These are phyloP conservation scores for Schwanniomyces polymorphus DNA, from an alignment of 805 yeast genomes.

Conservation along the genomic window DNA sequence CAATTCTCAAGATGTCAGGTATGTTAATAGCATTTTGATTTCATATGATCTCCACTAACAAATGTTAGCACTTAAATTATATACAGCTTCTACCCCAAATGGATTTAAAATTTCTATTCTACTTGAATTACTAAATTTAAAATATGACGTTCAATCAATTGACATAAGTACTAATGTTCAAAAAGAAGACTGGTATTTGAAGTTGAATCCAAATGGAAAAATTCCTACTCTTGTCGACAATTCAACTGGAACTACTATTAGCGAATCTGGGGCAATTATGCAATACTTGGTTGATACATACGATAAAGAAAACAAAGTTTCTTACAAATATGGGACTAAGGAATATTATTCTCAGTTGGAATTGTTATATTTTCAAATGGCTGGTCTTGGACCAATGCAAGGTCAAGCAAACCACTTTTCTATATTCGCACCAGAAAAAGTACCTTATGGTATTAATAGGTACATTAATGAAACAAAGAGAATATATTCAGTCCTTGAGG, in stretches of 20 bases:
- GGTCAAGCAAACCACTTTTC: slow-evolving; percentile 59
- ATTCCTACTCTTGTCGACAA: slow-evolving; percentile 54
- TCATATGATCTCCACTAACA: neutral
- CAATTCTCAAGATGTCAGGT: neutral
- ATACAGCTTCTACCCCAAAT: slow-evolving; percentile 41
- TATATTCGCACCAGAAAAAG: slow-evolving; percentile 46
- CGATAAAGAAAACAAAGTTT: slow-evolving; percentile 52
- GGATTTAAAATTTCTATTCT: slow-evolving; percentile 42
- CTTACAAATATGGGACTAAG: slow-evolving; percentile 34
- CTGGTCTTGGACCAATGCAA: slow-evolving; percentile 59
- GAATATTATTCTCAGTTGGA: slow-evolving; percentile 54
- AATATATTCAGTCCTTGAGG: slow-evolving; percentile 54
- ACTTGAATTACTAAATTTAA: slow-evolving; percentile 41
- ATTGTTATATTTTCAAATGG: slow-evolving; percentile 53
- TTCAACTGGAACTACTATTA: slow-evolving; percentile 45
- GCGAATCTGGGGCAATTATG: slow-evolving; percentile 65
- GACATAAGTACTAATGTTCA: slow-evolving; percentile 45
- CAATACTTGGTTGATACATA: slow-evolving; percentile 59
- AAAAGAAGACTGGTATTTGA: slow-evolving; percentile 57
- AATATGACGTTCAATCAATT: slow-evolving; percentile 41
- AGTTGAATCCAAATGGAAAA: slow-evolving; percentile 62
- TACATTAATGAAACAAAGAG: slow-evolving; percentile 52
- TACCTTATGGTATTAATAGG: slow-evolving; percentile 55
- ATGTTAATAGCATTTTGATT: neutral
- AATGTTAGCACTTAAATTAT: slow-evolving; percentile 10